These are phyloP conservation scores for Stachybotrys echinatus DNA, from an alignment of 2,329 filamentous ascomycete genomes.

Conservation along the genomic window DNA sequence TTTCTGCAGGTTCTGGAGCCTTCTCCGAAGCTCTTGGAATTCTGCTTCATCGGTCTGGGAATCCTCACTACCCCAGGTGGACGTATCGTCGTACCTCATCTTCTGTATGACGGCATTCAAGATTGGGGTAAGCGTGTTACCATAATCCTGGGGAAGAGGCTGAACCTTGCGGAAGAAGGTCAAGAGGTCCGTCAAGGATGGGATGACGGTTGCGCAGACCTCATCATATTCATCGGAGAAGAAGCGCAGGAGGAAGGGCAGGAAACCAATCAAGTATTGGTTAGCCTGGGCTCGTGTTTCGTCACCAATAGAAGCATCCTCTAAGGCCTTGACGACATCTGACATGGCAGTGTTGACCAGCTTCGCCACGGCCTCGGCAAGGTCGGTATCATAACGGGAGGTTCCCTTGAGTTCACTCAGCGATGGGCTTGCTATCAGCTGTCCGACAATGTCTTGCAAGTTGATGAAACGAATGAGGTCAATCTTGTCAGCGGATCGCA, in stretches of 20 bases:
- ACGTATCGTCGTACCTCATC: conserved; percentile 96
- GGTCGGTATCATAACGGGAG: conserved; percentile 86
- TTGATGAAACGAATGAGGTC: conserved; percentile 90
- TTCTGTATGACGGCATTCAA: conserved; percentile 89
- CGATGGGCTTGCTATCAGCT: conserved; percentile 78
- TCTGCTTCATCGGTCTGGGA: conserved; percentile 96
- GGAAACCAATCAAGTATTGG: conserved; percentile 73
- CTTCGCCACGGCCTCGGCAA: conserved; percentile 92
- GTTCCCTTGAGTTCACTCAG: conserved; percentile 75
- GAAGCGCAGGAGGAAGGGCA: conserved; percentile 84
- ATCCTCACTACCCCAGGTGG: conserved; percentile 87
- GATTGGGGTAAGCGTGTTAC: conserved; percentile 79
- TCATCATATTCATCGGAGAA: conserved; percentile 98
- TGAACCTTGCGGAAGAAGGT: conserved; percentile 82
- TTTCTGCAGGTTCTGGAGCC: conserved; percentile 86
- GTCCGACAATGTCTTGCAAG: conserved; percentile 75
- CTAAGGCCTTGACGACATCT: conserved; percentile 83
- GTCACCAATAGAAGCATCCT: conserved; percentile 57
- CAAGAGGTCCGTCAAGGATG: conserved; percentile 85
- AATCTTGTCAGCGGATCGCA: conserved; percentile 90
- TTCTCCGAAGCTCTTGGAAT: conserved; percentile 89
- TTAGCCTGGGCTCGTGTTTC: conserved; percentile 70
- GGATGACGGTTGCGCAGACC: conserved; percentile 92
- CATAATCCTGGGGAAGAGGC: conserved; percentile 67
- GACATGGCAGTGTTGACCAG: conserved; percentile 85